Percentiles rank a stretch among this genome's conserved stretches.
These are phyloP conservation scores for Russula compacta DNA, from an alignment of 768 basidiomycete species.

Conservation along the genomic window DNA sequence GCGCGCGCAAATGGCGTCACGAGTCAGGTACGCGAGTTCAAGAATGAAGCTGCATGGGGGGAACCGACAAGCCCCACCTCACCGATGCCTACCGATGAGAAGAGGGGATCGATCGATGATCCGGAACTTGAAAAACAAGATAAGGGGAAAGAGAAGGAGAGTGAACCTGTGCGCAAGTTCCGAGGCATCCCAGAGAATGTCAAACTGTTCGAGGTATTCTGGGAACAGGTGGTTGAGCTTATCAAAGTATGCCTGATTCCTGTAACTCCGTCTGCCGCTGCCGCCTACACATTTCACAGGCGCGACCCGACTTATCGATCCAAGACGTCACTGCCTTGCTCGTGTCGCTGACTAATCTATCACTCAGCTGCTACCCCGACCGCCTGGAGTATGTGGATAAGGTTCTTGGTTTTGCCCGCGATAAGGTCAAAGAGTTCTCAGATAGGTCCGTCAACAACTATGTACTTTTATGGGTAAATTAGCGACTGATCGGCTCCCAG, in stretches of 20 bases:
- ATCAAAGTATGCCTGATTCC: constrained; percentile 62
- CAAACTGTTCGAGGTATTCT: constrained; percentile 95
- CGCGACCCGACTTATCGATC: constrained; percentile 92
- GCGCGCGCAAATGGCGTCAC: constrained; percentile 39
- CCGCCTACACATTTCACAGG: constrained; percentile 37
- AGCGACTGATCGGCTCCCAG: constrained; percentile 31
- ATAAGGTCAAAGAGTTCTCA: constrained; percentile 75
- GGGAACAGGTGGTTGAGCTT: constrained; percentile 95
- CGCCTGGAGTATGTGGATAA: constrained; percentile 96
- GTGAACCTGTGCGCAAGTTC: constrained; percentile 58
- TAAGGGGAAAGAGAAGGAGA: constrained; percentile 57
- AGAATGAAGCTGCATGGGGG: constrained; percentile 19
- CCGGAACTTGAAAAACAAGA: constrained; percentile 27
- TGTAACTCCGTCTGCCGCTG: neutral
- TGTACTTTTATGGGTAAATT: neutral
- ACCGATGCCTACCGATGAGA: constrained; percentile 5
- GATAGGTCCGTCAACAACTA: constrained; percentile 50
- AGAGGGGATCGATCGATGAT: constrained; percentile 13
- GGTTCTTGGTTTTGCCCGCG: constrained; percentile 79
- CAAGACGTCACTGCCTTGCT: constrained; percentile 96
- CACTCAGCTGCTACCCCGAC: constrained; percentile 95
- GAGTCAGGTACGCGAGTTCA: constrained; percentile 18
- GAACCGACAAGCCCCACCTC: constrained; percentile 25
- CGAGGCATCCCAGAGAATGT: constrained; percentile 93
- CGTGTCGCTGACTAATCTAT: constrained; percentile 91